Evolutionary conservation across 495 filamentous ascomycete species (phyloP), one percentile per base, ranked within the genome.

Genomic region (Cudoniella acicularis): DNA sequence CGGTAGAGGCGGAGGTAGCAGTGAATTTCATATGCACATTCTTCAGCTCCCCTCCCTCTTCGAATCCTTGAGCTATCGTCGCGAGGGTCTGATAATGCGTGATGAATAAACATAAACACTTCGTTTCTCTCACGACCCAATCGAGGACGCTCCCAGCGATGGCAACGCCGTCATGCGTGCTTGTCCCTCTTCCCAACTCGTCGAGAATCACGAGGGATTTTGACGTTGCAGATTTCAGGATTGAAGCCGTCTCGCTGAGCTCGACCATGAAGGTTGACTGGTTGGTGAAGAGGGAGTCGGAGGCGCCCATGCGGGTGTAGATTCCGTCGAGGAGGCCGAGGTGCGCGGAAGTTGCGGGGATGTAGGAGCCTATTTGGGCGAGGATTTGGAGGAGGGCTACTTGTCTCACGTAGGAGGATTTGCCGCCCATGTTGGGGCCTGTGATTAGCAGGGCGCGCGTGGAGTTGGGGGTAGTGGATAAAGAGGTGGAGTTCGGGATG

Each of bases 201-300:
- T 98, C 94, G n/a, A 98, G 83, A 22, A 98, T 88, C 50, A 98
- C 86, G 16, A 98, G 75, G 1, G 83, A 88, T 16, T 89, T 79
- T 1, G 86, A 82, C 1, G 90, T 92, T 0, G 94, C 93, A 10
- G 50, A 36, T 66, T 94, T 91, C 11, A 98, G 80, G 66, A 98
- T 97, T 56, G 92, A 84, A 1, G 88, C 84, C 1, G 94, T 98
- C 68, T 98, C 94, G 42, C 83, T 88, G 0, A 99, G 83, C 66
- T 99, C 94, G 49, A 98, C 92, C 92, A 96, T 96, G 76, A 99
- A 99, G 0, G 94, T 99, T 20, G 82, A 87, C 70, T 99, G 95
- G 57, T 91, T 92, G 0, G 89, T 89, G 69, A 99, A 87, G 77
- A 99, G 89, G 72, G 96, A 97, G 72, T 99, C 94, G 64, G 88